Evolutionary conservation across 805 yeast species (phyloP), one percentile per base, ranked within the genome.

Genomic region (Saccharomycopsis babjevae): DNA sequence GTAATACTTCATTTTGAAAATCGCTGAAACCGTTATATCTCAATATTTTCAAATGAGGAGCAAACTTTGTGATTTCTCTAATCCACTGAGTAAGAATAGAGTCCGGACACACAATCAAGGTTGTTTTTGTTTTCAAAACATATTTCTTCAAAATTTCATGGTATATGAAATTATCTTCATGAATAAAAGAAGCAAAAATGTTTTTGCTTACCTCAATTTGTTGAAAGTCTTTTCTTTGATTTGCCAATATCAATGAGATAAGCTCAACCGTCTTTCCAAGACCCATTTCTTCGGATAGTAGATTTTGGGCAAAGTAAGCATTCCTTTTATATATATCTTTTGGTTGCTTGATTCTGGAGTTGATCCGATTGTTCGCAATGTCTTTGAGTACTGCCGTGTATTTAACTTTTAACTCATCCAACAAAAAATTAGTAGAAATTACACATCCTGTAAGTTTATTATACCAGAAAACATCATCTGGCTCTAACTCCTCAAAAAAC

Each of bases 271-370:
- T 93, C 69, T 94, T 94, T 0, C 99, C 99, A 7, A 94, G 77
- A 0, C 99, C 99, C 99, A 94, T 94, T 71, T 94, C 99, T 68
- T 93, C 99, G 1, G 94, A 87, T 39, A 94, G 71, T 7, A 94
- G 73, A 0, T 96, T 97, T 57, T 79, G 77, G 0, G 81, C 84
- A 62, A 55, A 64, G 18, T 25, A 59, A 6, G 50, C 50, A 10
- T 62, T 57, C 18, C 22, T 38, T 15, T 18, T 25, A 22, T 25
- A 56, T 15, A 39, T 36, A 36, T 55, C 39, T 20, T 20, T 11
- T 40, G 25, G 54, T 16, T 46, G 8, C 18, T 57, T 34, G 34
- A 18, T 4, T 36, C n/a, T 39, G 20, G 20, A 4, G 28, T 40
- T 46, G 20, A 20, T 22, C 15, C 34, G 5, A 25, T 15, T 16